Evolutionary conservation across 2,329 filamentous ascomycete species (phyloP).

Genomic region (Fusarium sp.): DNA sequence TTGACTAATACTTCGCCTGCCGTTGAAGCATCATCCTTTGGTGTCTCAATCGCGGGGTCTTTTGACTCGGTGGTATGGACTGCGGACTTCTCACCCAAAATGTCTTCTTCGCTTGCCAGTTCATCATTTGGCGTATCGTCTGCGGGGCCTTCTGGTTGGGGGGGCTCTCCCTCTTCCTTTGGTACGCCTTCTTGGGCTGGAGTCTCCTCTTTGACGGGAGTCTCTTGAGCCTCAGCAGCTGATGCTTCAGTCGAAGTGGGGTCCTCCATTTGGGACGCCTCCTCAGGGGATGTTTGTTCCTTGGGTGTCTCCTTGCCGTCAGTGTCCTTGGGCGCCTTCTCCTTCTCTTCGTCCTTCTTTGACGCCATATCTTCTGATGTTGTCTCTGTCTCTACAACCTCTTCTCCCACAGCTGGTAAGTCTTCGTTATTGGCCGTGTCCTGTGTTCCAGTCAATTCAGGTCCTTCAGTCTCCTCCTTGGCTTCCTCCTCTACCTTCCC

Average conservation of each 20-base stretch:
- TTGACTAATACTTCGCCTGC: neutral
- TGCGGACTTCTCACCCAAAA: neutral
- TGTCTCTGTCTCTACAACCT: conserved; percentile 6
- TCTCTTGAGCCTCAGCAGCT: conserved; percentile 3
- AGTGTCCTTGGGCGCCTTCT: neutral
- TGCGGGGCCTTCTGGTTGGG: conserved; percentile 2
- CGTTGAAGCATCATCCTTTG: neutral
- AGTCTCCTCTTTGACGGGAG: conserved; percentile 1
- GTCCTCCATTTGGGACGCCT: neutral
- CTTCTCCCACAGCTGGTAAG: conserved; percentile 1
- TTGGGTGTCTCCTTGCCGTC: conserved; percentile 14
- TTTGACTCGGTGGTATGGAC: neutral
- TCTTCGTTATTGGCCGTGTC: conserved; percentile 17
- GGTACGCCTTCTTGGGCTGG: neutral
- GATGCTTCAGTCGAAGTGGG: conserved; percentile 1
- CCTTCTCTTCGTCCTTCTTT: conserved; percentile 19
- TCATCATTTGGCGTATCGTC: conserved; percentile 15
- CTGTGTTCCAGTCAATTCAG: conserved; percentile 18
- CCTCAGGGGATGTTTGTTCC: conserved; percentile 17
- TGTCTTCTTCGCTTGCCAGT: neutral
- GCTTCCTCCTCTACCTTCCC: conserved; percentile 27
- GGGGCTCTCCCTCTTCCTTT: conserved; percentile 1
- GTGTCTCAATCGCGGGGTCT: neutral
- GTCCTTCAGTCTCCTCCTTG: conserved; percentile 24
- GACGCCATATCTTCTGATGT: neutral